phyloP scores from a whole-genome alignment of 148 eudicot genomes.

The Drosera capensis region DNA sequence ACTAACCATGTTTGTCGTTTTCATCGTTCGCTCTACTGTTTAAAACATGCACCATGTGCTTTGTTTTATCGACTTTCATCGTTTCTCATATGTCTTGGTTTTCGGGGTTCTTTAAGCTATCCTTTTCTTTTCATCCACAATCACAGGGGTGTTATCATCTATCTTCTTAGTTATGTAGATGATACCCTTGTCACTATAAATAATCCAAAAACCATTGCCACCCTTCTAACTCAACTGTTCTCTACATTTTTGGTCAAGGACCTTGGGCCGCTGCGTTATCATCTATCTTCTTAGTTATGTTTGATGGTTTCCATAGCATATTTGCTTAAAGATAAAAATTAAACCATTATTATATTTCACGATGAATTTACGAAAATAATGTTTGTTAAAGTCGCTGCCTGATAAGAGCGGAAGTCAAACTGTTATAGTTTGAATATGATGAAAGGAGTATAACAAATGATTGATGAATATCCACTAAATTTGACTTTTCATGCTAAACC shows the following conservation, averaged over 20 bases:
- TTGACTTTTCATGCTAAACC: too few species aligned
- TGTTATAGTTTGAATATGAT: too few species aligned
- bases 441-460: too few species aligned
- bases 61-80: not conserved
- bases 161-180: not conserved
- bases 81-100: not conserved
- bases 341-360: too few species aligned
- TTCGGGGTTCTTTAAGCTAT: not conserved
- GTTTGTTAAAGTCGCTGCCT: too few species aligned
- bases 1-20: not conserved
- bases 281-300: too few species aligned
- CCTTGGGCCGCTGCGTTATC: not conserved
- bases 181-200: not conserved
- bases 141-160: not conserved
- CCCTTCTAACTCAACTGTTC: not conserved
- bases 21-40: not conserved
- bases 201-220: not conserved
- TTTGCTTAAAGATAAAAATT: too few species aligned
- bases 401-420: too few species aligned
- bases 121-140: not conserved
- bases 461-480: too few species aligned
- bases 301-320: too few species aligned
- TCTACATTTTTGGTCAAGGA: not conserved
- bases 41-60: constrained; percentile 4
- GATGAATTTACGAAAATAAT: too few species aligned